Base-by-base conservation (phyloP, 768 basidiomycete genomes). In the Mycena albidolilacea region DNA sequence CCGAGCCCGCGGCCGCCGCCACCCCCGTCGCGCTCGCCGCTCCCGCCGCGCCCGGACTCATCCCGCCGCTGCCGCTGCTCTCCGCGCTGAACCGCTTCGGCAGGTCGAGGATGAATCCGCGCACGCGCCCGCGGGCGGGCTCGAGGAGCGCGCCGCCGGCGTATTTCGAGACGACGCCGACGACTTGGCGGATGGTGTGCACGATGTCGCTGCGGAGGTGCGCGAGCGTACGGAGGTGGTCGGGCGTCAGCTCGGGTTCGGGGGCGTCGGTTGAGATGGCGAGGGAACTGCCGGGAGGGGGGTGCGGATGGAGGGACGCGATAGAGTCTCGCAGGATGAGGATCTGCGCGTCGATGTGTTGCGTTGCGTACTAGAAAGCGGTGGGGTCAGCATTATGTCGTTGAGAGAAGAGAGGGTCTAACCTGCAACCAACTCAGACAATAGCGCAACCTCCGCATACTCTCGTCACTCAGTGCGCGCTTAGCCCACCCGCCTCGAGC, bases 391-490 rank as follows among this genome's bases (percentile, higher is more conserved):
- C 10, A n/a, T 48, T 67, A 12, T 9, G n/a, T 48, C 14, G 7
- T 7, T 14, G 14, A 12, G 17, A 14, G 7, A 14, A 48, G 7
- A 15, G 15, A 17, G 46, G 14, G 15, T 6, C 89, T 30, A 37
- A 95, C 95, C 86, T 94, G 92, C 19, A 97, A 85, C 95, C 95
- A 97, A 69, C 95, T 90, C 38, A 97, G 80, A 81, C 94, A 96
- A 79, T 97, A 97, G 79, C 91, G 91, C 50, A 97, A 82, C 65
- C 93, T 86, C 67, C 94, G 86, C 93, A 97, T 94, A 78, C 92
- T 96, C 81, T 97, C 96, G 74, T 97, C 95, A 80, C 95, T 96
- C 41, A 97, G 85, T 9, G 96, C 96, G 94, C 95, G 69, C 95
- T 90, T 43, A 97, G 85, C 0, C 96, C 96, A 15, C 96, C 95